Evolutionary conservation across 257 asterid genomes (phyloP).

Genomic region (Primulina eburnea): DNA sequence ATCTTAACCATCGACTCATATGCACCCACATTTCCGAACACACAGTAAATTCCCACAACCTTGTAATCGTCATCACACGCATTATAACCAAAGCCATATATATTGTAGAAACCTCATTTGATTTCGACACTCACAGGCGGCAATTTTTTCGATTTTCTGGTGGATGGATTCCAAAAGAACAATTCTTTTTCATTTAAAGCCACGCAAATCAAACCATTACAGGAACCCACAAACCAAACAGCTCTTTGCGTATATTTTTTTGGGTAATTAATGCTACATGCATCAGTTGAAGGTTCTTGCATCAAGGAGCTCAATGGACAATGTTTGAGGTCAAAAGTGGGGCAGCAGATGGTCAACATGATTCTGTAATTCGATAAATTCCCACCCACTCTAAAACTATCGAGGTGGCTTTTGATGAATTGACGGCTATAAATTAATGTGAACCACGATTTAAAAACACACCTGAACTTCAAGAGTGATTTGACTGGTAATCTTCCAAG

Average conservation of each 20-base stretch:
- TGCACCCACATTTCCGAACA: constrained; percentile 7
- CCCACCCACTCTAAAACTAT: constrained; percentile 17
- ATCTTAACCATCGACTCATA: constrained; percentile 31
- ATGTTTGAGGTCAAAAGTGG: constrained; percentile 28
- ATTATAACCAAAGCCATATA: constrained; percentile 44
- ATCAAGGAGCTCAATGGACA: constrained; percentile 32
- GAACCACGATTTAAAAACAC: constrained; percentile 47
- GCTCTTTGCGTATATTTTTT: not conserved
- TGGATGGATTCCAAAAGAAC: constrained; percentile 49
- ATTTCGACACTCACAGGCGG: constrained; percentile 19
- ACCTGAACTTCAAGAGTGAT: constrained; percentile 42
- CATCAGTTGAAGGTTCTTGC: constrained; percentile 16
- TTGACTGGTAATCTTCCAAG: constrained; percentile 48
- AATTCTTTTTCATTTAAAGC: constrained; percentile 29
- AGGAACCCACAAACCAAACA: constrained; percentile 38
- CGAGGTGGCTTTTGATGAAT: constrained; percentile 37
- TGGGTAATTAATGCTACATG: constrained; percentile 29
- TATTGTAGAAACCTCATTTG: constrained; percentile 19
- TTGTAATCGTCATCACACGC: constrained; percentile 44
- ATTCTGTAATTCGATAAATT: constrained; percentile 22
- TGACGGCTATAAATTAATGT: constrained; percentile 31
- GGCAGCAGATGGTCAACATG: constrained; percentile 29
- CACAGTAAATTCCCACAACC: constrained; percentile 39
- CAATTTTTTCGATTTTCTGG: constrained; percentile 32
- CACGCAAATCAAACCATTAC: constrained; percentile 45